These are phyloP conservation scores for Aspergillus floridensis DNA, from an alignment of 2,329 filamentous ascomycete species.

Conservation along the genomic window DNA sequence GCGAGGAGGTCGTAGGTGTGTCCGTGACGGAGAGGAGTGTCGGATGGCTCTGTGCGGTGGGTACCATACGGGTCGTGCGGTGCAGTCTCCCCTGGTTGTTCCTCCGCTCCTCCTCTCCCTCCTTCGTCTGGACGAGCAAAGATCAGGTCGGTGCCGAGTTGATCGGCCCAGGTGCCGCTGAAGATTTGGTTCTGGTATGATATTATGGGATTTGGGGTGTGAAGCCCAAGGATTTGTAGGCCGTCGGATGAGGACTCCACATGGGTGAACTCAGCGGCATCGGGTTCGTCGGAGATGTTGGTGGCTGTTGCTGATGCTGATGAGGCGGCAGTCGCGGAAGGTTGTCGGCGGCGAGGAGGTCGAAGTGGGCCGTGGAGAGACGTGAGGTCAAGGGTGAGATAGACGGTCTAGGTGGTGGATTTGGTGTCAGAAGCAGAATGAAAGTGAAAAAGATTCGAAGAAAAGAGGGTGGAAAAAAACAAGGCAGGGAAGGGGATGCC, in stretches of 20 bases:
- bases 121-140: constrained; percentile 51
- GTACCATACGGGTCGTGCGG: constrained; percentile 25
- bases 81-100: constrained; percentile 5
- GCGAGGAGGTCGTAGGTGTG: constrained; percentile 67
- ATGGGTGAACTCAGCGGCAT: constrained; percentile 31
- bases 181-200: constrained; percentile 77
- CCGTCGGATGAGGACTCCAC: constrained; percentile 29
- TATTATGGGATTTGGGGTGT: constrained; percentile 72
- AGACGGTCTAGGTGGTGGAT: constrained; percentile 48
- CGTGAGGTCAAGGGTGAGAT: constrained; percentile 59
- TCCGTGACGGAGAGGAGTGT: constrained; percentile 43
- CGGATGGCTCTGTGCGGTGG: constrained; percentile 42
- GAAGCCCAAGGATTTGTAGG: constrained; percentile 80
- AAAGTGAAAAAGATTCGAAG: constrained; percentile 3
- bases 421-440: not conserved
- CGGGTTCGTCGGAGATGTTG: constrained; percentile 28
- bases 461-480: not conserved
- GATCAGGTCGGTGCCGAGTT: constrained; percentile 80
- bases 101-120: not conserved
- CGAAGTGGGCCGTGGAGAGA: constrained; percentile 42
- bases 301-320: not conserved
- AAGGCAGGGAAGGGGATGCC: not conserved
- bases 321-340: constrained; percentile 10
- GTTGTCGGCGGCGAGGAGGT: constrained; percentile 29
- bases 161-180: constrained; percentile 75